Evolutionary conservation across 768 basidiomycete species (phyloP), one percentile per base, ranked within the genome.

Genomic region (Saitozyma podzolica): DNA sequence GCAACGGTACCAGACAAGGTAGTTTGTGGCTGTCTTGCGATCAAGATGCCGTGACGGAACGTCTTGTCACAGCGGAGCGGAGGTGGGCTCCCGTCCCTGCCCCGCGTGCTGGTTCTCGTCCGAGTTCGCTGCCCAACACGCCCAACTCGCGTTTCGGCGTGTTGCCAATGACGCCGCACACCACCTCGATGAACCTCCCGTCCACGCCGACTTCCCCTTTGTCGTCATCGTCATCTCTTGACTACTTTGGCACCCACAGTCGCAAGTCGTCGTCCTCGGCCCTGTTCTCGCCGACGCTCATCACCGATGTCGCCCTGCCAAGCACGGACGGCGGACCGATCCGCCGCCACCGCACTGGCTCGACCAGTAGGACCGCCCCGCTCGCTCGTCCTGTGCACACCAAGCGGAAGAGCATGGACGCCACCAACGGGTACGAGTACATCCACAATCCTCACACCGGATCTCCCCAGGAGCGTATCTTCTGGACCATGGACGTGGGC

Each of bases 141-240:
- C 76, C 74, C 11, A 61, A 66, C 20, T 59, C 55, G n/a, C 59
- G 73, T 19, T 71, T 64, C 45, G 68, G 68, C 17, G 58, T 75
- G 3, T 56, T 75, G 16, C 77, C 77, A 19, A 73, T 76, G 75
- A 78, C 77, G 19, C 75, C 77, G 1, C 71, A 70, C 40, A 67
- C 49, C 6, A 51, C 17, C 9, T 14, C 56, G 9, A 55, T 51
- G 11, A 51, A 56, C 40, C 56, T 71, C 0, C 74, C 72, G 17
- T 70, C 66, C 0, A 70, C 73, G 8, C 76, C 76, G 9, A 64
- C 72, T 6, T 65, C 67, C 11, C 76, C 76, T 0, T 60, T 66
- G 41, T 72, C 70, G 29, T 62, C 62, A 2, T 61, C 58, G 6
- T 69, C 68, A 8, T 64, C 63, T 0, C 9, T 59, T 7, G 75